Conservation (phyloP, 148 eudicot species). For the Camellia lanceoleosa region DNA sequence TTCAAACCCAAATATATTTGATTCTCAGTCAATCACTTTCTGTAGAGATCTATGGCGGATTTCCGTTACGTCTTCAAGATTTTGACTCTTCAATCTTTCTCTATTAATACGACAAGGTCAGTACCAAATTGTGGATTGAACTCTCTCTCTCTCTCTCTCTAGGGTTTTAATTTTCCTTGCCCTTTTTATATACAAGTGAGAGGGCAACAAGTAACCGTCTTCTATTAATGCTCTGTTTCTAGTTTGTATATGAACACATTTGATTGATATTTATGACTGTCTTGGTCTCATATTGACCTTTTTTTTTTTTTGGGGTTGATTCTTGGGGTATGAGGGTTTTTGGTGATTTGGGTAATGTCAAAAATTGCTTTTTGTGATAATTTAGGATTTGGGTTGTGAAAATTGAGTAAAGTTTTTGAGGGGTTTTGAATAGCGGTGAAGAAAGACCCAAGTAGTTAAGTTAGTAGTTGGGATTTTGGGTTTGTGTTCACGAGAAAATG, state of each 20-base stretch:
- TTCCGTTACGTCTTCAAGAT: not conserved
- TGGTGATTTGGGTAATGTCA: not conserved
- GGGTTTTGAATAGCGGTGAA: not conserved
- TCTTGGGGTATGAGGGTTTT: not conserved
- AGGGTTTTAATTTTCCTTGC: constrained; percentile 1
- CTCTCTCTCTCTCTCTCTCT: not conserved
- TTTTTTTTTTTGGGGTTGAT: not conserved
- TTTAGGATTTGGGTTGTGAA: not conserved
- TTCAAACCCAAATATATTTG: not conserved
- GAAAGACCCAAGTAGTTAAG: constrained; percentile 15
- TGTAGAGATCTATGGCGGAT: not conserved
- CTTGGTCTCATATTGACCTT: not conserved
- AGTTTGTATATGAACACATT: not conserved
- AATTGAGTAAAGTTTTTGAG: not conserved
- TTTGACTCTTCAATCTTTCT: not conserved
- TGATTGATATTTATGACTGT: not conserved
- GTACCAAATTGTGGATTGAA: not conserved
- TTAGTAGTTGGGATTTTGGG: constrained; percentile 38
- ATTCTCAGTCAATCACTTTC: not conserved
- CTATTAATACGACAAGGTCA: not conserved
- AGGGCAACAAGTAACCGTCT: not conserved
- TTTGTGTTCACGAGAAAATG: constrained; percentile 30
- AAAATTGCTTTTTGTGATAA: not conserved
- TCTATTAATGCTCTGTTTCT: not conserved
- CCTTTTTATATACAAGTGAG: not conserved